phyloP scores from a whole-genome alignment of 148 eudicot species.

The Fagopyrum tataricum region DNA sequence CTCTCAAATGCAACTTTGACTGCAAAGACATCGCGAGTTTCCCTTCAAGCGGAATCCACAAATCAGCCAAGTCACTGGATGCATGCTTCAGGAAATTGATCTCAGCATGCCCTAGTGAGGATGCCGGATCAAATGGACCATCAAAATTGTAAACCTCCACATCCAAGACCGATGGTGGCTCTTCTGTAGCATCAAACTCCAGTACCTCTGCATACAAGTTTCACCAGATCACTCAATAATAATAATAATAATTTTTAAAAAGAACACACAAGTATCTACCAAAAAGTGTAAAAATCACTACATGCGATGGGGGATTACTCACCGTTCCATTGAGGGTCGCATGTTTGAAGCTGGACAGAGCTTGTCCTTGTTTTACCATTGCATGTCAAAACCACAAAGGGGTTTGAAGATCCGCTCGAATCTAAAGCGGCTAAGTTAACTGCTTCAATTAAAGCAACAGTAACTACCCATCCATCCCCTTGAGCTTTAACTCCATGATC shows the following conservation, averaged over 20 bases:
- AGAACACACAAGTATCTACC: not conserved
- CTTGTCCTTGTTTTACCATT: constrained; percentile 87
- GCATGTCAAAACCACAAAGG: constrained; percentile 79
- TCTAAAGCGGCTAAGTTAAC: constrained; percentile 47
- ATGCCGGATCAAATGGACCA: constrained; percentile 76
- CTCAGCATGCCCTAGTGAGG: constrained; percentile 86
- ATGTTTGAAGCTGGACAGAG: constrained; percentile 86
- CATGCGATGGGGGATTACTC: constrained; percentile 2
- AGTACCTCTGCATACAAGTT: constrained; percentile 56
- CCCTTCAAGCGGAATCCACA: constrained; percentile 85
- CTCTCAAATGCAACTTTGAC: constrained; percentile 76
- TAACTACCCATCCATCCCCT: constrained; percentile 94
- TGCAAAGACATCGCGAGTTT: constrained; percentile 68
- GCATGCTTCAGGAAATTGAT: constrained; percentile 75
- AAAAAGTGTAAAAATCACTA: not conserved
- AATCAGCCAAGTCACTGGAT: constrained; percentile 63
- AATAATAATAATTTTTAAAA: not conserved
- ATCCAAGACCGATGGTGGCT: constrained; percentile 80
- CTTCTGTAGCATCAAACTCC: constrained; percentile 90
- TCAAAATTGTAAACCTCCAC: constrained; percentile 85
- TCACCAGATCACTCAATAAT: not conserved
- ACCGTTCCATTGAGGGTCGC: constrained; percentile 94
- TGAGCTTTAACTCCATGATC: constrained; percentile 84
- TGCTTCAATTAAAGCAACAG: constrained; percentile 76
- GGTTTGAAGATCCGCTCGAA: constrained; percentile 49